Base-by-base conservation (phyloP, 2,329 filamentous ascomycete genomes). In the Arthroderma uncinatum region DNA sequence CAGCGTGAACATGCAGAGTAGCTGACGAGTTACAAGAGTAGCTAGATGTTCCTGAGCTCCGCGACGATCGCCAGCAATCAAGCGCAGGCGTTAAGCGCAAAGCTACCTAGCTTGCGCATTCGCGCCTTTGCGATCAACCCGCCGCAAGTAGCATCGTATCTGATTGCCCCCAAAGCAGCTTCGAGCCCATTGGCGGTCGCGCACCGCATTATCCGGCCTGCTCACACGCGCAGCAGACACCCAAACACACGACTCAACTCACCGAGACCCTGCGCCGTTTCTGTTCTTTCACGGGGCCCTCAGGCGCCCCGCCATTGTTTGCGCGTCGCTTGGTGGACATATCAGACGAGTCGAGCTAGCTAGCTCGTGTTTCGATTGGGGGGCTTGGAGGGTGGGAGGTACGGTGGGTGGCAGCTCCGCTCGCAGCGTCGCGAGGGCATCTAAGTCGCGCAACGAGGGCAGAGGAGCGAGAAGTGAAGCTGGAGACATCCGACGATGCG, bases 261-360 rank as follows among this genome's bases (percentile, higher is more conserved):
- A 63, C 61, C 21, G 61, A 59, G 53, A 57, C 48, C 57, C 58
- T 59, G 50, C 58, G 57, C 40, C 61, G 61, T 55, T 63, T 63
- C 23, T 57, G 57, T 19, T 55, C 55, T 54, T 59, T 60, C 36
- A 28, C 36, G 23, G 58, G 56, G 9, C 57, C 30, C 7, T 63
- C 61, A 21, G 58, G 57, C 39, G 57, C 56, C 30, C 52, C 57
- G 39, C 57, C 56, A 36, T 36, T 37, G 50, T 84, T 59, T 81
- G 81, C 40, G 88, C 82, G 50, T 76, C 71, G 59, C 70, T 63
- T 59, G 44, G 47, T 44, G 34, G 58, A 54, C 56, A 59, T 60
- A 30, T 9, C 25, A 30, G 44, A 30, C 44, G 23, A 25, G 44
- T 48, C 44, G 44, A 57, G 50, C 56, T 57, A 42, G 55, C 57